Conservation (phyloP, 164 flowering plant genomes). For the Magnolia kwangsiensis region DNA sequence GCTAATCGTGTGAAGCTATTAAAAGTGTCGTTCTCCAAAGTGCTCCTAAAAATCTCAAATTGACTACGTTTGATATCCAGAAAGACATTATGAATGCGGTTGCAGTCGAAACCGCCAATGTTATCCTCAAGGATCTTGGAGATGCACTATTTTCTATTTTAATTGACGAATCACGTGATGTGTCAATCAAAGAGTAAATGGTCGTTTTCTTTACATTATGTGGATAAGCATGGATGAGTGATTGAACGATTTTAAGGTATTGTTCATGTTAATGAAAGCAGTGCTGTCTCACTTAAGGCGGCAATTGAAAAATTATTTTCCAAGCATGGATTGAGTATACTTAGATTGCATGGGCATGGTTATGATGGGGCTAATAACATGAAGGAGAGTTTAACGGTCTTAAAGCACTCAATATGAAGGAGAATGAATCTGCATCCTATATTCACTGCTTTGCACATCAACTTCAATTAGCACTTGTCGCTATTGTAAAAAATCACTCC, state of each 20-base stretch:
- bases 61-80: background rate
- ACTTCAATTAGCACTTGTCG: background rate
- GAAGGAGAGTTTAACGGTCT: background rate
- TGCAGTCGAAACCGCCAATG: background rate
- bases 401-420: constrained; percentile 11
- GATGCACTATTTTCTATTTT: background rate
- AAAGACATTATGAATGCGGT: background rate
- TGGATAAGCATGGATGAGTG: background rate
- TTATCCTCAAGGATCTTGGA: background rate
- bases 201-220: background rate
- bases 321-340: constrained; percentile 3
- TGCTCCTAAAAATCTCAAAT: background rate
- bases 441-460: constrained; percentile 7
- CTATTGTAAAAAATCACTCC: background rate
- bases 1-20: background rate
- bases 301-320: constrained; percentile 3
- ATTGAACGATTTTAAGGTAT: background rate
- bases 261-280: background rate
- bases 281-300: background rate
- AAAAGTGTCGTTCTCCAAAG: background rate
- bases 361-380: constrained; percentile 10
- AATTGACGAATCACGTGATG: background rate
- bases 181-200: background rate
- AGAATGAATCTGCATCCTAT: constrained; percentile 8
- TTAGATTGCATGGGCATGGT: constrained; percentile 2